Conservation (phyloP, 2,329 filamentous ascomycete species). For the Cryphonectria japonica region DNA sequence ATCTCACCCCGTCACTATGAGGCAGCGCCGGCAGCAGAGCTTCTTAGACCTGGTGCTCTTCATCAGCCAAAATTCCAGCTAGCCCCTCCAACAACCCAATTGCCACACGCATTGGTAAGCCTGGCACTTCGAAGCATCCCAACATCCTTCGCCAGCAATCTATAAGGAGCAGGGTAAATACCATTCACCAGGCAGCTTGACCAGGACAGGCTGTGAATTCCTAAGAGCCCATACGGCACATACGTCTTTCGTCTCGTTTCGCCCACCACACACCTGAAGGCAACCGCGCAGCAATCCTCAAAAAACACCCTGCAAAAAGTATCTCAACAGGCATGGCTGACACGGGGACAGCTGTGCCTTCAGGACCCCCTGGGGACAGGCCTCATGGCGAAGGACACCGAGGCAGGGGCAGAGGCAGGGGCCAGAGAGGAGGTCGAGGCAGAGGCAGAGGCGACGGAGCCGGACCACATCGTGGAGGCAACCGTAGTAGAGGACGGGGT, state of each 20-base stretch:
- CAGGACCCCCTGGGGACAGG: conserved; percentile 33
- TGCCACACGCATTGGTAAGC: neutral
- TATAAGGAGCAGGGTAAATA: neutral
- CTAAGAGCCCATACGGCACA: neutral
- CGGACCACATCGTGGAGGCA: conserved; percentile 42
- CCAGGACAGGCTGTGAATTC: neutral
- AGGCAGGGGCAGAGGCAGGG: conserved; percentile 49
- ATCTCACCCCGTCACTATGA: conserved; percentile 1
- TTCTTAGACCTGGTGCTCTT: neutral
- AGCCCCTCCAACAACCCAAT: neutral
- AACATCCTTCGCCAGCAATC: neutral
- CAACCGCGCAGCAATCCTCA: neutral
- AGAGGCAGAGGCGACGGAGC: conserved; percentile 41
- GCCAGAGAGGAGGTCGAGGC: conserved; percentile 47
- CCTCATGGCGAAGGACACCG: conserved; percentile 40
- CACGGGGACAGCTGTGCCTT: conserved; percentile 25
- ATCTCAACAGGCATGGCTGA: conserved; percentile 21
- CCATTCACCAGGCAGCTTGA: neutral
- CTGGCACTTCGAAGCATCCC: neutral
- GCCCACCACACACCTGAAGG: neutral
- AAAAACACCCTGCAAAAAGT: neutral
- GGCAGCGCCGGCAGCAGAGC: conserved; percentile 12
- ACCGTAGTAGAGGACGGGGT: conserved; percentile 40
- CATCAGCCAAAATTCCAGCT: conserved; percentile 7
- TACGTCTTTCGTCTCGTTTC: neutral